These are phyloP conservation scores for Aspergillus calidoustus DNA, from an alignment of 2,329 filamentous ascomycete species.

Conservation along the genomic window DNA sequence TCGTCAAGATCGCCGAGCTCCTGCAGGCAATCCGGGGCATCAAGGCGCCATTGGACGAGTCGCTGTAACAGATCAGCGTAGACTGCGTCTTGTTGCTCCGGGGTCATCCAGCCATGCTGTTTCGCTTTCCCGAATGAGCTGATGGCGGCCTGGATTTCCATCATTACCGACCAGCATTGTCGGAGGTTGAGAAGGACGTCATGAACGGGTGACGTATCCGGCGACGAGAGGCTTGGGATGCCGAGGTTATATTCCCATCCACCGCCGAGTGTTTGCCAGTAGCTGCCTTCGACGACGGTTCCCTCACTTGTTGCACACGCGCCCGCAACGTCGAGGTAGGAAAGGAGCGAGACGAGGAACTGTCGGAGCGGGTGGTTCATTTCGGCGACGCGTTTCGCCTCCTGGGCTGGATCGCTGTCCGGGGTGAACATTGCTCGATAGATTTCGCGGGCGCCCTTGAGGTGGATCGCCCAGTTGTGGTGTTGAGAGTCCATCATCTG, in stretches of 20 bases:
- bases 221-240: conserved; percentile 33
- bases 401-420: conserved; percentile 29
- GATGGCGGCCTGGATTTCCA: conserved; percentile 40
- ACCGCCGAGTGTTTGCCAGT: conserved; percentile 44
- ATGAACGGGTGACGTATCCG: conserved; percentile 27
- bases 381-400: conserved; percentile 35
- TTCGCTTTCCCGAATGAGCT: conserved; percentile 41
- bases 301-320: conserved; percentile 44
- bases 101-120: conserved; percentile 32
- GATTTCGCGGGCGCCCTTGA: conserved; percentile 46
- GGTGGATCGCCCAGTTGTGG: conserved; percentile 45
- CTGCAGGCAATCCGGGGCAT: conserved; percentile 34
- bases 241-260: conserved; percentile 45
- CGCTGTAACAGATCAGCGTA: conserved; percentile 36
- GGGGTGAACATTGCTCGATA: conserved; percentile 39
- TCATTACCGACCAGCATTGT: conserved; percentile 38
- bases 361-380: conserved; percentile 39
- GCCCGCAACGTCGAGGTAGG: conserved; percentile 46
- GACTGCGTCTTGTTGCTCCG: conserved; percentile 34
- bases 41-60: conserved; percentile 36
- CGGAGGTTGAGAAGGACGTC: conserved; percentile 33
- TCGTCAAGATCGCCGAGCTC: conserved; percentile 34
- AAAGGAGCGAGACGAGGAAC: conserved; percentile 46
- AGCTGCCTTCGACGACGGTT: conserved; percentile 43
- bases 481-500: conserved; percentile 47